Evolutionary conservation across 768 basidiomycete species (phyloP).

Genomic region (Hemileccinum rubropunctum): DNA sequence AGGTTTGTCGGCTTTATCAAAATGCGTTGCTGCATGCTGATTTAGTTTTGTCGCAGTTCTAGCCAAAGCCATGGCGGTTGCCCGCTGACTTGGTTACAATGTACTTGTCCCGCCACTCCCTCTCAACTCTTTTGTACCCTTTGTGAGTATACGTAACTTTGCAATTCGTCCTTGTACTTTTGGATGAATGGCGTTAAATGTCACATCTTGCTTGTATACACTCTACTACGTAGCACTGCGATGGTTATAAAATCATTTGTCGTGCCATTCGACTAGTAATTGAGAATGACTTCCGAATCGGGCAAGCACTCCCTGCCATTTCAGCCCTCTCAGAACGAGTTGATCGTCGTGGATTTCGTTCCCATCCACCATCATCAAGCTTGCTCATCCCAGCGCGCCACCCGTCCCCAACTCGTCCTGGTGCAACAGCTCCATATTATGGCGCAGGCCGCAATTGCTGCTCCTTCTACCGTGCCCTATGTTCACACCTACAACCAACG

Average conservation of each 20-base stretch:
- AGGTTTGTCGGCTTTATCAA: slow-evolving; percentile 43
- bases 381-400: slow-evolving; percentile 3
- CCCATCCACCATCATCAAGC: slow-evolving; percentile 13
- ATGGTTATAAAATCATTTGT: too few relatives aligned
- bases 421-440: slow-evolving; percentile 10
- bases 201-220: background rate
- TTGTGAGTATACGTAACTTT: slow-evolving; percentile 11
- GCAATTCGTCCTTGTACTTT: background rate
- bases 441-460: slow-evolving; percentile 29
- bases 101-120: slow-evolving; percentile 8
- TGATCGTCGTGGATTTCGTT: slow-evolving; percentile 30
- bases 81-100: slow-evolving; percentile 16
- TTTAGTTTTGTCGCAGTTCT: slow-evolving; percentile 9
- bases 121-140: slow-evolving; percentile 3
- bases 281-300: slow-evolving; percentile 24
- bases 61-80: slow-evolving; percentile 4
- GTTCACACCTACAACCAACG: slow-evolving; percentile 36
- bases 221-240: slow-evolving; percentile 1
- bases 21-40: slow-evolving; percentile 4
- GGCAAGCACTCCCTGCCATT: slow-evolving; percentile 17
- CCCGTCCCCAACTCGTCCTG: background rate
- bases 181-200: background rate
- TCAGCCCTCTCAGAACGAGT: slow-evolving; percentile 18
- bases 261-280: background rate
- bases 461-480: slow-evolving; percentile 19